phyloP scores from a whole-genome alignment of 139 green algal species.

The Mesotaenium endlicherianum region DNA sequence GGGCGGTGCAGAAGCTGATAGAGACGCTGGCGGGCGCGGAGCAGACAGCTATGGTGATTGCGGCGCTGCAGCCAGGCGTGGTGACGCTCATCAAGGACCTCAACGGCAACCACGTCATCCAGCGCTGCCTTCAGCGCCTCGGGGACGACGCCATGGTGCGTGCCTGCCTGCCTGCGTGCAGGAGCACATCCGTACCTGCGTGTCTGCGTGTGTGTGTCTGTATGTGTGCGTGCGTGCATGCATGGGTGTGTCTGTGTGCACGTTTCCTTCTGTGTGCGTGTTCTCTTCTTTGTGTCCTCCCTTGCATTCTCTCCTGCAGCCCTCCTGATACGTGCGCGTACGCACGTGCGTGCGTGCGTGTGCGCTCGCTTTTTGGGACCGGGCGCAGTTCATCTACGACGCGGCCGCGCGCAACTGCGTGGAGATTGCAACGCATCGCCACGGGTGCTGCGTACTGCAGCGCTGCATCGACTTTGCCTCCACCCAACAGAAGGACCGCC shows the following conservation, averaged over 20 bases:
- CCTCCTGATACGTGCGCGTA: no score
- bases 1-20: slow-evolving; percentile 95
- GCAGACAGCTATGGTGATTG: slow-evolving; percentile 74
- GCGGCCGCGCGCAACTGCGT: slow-evolving; percentile 78
- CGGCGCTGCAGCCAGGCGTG: slow-evolving; percentile 78
- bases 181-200: no score
- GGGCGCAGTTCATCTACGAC: slow-evolving; percentile 90
- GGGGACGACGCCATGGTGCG: neutral
- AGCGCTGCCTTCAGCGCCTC: slow-evolving; percentile 88
- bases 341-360: no score
- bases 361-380: neutral
- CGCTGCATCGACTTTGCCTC: slow-evolving; percentile 96
- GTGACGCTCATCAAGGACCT: slow-evolving; percentile 95
- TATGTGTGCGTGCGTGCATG: no score
- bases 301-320: no score
- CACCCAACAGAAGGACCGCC: slow-evolving; percentile 66
- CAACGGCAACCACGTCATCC: slow-evolving; percentile 98
- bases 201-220: no score
- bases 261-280: no score
- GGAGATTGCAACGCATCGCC: slow-evolving; percentile 93
- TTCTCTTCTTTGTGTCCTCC: no score
- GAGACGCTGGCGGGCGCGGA: slow-evolving; percentile 77
- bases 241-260: no score
- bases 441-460: slow-evolving; percentile 98
- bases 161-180: no score